Conservation (phyloP, 257 asterid species). For the Plectranthus barbatus region DNA sequence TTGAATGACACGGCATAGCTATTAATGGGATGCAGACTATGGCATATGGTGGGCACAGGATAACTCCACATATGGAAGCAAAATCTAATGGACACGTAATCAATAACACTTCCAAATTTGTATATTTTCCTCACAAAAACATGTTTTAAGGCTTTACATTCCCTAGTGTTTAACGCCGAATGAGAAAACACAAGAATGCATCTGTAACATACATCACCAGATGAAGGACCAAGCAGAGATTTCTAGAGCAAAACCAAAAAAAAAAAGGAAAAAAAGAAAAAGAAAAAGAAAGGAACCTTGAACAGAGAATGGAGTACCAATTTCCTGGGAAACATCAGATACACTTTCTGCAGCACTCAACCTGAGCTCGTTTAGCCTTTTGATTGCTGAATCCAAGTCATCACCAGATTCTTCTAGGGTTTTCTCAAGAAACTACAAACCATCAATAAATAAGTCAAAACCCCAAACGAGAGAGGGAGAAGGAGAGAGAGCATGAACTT, state of each 20-base stretch:
- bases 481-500: background rate
- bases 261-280: conserved; percentile 3
- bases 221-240: background rate
- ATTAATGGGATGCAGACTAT: background rate
- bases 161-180: background rate
- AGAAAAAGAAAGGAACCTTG: conserved; percentile 36
- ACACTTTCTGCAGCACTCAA: conserved; percentile 49
- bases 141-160: background rate
- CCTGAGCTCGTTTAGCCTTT: conserved; percentile 66
- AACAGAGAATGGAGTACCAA: conserved; percentile 21
- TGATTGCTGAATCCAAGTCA: conserved; percentile 82
- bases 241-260: conserved; percentile 3
- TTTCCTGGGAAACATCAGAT: conserved; percentile 35
- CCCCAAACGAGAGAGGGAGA: background rate
- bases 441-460: conserved; percentile 16
- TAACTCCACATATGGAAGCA: background rate
- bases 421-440: no score
- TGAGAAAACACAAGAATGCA: background rate
- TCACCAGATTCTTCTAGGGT: conserved; percentile 26
- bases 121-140: background rate
- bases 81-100: background rate
- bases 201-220: background rate
- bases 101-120: background rate
- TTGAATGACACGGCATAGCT: background rate
- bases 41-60: background rate